phyloP scores from a whole-genome alignment of 768 basidiomycete genomes.

The Dioszegia crocea region DNA sequence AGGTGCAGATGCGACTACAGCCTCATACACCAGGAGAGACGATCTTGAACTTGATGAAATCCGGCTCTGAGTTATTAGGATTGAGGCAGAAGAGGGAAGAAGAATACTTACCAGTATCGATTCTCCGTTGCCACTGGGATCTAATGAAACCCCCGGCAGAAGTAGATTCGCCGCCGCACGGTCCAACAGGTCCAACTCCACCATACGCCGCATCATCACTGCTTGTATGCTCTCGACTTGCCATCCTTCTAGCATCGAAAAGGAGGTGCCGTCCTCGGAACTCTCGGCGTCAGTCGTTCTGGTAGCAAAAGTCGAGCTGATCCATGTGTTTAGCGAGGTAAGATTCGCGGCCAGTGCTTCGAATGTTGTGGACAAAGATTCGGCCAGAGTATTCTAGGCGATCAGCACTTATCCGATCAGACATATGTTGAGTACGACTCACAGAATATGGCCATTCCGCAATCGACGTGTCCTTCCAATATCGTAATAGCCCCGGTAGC shows the following conservation, averaged over 20 bases:
- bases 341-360: constrained; percentile 7
- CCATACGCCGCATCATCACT: constrained; percentile 14
- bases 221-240: constrained; percentile 21
- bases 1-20: constrained; percentile 14
- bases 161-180: constrained; percentile 5
- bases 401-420: neutral
- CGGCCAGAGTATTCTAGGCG: constrained; percentile 1
- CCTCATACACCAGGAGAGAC: constrained; percentile 19
- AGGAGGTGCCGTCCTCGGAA: constrained; percentile 27
- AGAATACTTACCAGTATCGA: constrained; percentile 29
- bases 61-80: constrained; percentile 19
- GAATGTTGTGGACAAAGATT: constrained; percentile 1
- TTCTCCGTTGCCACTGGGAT: constrained; percentile 16
- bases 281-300: constrained; percentile 13
- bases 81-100: neutral
- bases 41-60: constrained; percentile 12
- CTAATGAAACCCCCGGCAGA: constrained; percentile 3
- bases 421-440: neutral
- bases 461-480: constrained; percentile 12
- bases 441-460: constrained; percentile 18
- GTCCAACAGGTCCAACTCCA: constrained; percentile 18
- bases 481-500: constrained; percentile 18
- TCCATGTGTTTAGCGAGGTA: constrained; percentile 3
- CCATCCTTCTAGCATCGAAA: constrained; percentile 32
- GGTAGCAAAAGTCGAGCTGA: neutral